phyloP scores from a whole-genome alignment of 805 yeast species.

The Candida argentea region DNA sequence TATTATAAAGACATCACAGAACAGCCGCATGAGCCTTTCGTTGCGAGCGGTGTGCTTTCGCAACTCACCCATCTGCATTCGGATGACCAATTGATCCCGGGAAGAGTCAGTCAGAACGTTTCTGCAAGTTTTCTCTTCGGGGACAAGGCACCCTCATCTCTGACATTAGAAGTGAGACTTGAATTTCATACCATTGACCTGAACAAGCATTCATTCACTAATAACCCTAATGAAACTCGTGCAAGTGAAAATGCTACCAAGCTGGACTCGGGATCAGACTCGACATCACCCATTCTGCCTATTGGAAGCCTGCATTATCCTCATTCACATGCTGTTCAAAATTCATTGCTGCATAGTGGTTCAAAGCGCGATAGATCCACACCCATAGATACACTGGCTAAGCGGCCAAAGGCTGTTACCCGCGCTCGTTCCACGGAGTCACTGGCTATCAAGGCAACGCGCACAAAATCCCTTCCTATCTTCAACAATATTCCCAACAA shows the following conservation, averaged over 20 bases:
- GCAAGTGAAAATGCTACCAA: not conserved
- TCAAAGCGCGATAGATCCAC: constrained; percentile 3
- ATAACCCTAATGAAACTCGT: not conserved
- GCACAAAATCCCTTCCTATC: constrained; percentile 34
- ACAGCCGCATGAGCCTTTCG: constrained; percentile 40
- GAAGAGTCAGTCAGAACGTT: constrained; percentile 51
- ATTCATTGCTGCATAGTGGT: constrained; percentile 3
- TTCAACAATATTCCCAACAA: constrained; percentile 30
- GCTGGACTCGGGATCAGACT: not conserved
- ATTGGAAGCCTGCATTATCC: not conserved
- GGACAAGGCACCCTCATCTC: constrained; percentile 28
- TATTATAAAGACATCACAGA: constrained; percentile 37
- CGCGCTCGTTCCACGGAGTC: constrained; percentile 4
- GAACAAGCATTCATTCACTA: constrained; percentile 2
- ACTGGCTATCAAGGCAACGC: constrained; percentile 29
- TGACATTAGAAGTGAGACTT: constrained; percentile 49
- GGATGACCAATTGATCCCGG: constrained; percentile 26
- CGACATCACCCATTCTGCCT: not conserved
- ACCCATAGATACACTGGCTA: constrained; percentile 7
- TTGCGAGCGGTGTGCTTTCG: constrained; percentile 30
- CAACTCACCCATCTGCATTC: constrained; percentile 16
- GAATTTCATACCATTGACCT: constrained; percentile 34
- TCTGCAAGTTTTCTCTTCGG: constrained; percentile 32
- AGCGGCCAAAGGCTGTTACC: constrained; percentile 3
- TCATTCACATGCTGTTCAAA: too few species aligned